These are phyloP conservation scores for Aquilaria yunnanensis DNA, from an alignment of 345 rosid genomes.

Conservation along the genomic window DNA sequence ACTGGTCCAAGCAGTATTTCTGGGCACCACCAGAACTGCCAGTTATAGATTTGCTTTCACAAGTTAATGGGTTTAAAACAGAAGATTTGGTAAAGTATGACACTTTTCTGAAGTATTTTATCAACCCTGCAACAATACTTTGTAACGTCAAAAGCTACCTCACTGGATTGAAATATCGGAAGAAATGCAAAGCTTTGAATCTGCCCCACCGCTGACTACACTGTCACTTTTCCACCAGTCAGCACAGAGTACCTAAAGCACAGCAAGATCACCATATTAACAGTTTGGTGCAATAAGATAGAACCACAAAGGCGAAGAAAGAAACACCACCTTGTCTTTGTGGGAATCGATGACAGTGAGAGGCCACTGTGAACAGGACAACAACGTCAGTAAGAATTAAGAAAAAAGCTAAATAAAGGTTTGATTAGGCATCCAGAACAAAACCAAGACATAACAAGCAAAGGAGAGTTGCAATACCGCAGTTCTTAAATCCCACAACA, in stretches of 20 bases:
- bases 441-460: conserved; percentile 7
- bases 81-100: no score
- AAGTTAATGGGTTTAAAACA: no score
- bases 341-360: conserved; percentile 71
- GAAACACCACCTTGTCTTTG: conserved; percentile 58
- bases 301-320: conserved; percentile 1
- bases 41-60: no score
- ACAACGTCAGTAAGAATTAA: conserved; percentile 7
- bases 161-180: conserved; percentile 50
- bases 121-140: no score
- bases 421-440: not conserved
- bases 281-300: not conserved
- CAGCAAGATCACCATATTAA: conserved; percentile 6
- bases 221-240: conserved; percentile 96
- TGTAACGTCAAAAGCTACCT: conserved; percentile 21
- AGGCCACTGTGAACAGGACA: conserved; percentile 81
- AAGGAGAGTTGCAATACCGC: conserved; percentile 47
- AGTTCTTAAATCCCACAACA: conserved; percentile 99
- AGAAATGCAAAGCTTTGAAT: conserved; percentile 69
- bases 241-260: conserved; percentile 66
- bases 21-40: no score
- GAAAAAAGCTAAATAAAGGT: not conserved
- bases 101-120: no score
- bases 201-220: conserved; percentile 86
- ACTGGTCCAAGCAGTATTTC: no score